Percentiles rank a stretch among this genome's conserved stretches.
phyloP scores from a whole-genome alignment of 768 basidiomycete genomes.

The Cystobasidium tubakii region DNA sequence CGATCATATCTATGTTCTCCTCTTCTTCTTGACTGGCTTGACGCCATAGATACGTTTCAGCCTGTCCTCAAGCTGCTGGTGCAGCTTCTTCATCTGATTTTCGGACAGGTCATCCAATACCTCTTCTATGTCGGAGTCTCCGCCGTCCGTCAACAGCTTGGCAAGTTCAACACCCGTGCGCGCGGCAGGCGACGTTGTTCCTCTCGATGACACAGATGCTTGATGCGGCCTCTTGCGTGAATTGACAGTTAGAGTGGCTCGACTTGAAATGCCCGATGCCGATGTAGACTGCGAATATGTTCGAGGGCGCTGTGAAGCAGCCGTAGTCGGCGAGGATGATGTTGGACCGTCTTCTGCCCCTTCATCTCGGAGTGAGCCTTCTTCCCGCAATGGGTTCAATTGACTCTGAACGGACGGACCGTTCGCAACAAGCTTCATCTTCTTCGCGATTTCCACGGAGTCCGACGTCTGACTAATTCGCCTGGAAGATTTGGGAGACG shows the following conservation, averaged over 20 bases:
- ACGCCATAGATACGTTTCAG: not conserved
- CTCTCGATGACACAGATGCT: not conserved
- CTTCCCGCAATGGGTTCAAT: not conserved
- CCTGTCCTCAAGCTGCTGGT: not conserved
- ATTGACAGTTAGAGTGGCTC: not conserved
- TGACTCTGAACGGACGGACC: not conserved
- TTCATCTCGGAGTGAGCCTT: not conserved
- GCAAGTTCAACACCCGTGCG: not conserved
- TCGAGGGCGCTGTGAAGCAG: not conserved
- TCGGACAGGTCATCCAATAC: not conserved
- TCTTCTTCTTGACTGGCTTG: slow-evolving; percentile 10
- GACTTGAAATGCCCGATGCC: not conserved
- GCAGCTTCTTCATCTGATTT: slow-evolving; percentile 13
- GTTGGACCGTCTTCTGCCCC: not conserved
- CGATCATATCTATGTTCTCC: not conserved
- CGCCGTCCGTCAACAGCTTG: not conserved
- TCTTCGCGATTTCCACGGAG: not conserved
- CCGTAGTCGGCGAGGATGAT: not conserved
- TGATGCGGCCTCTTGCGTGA: not conserved
- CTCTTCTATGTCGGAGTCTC: not conserved
- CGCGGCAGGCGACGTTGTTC: not conserved
- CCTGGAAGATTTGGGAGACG: not conserved
- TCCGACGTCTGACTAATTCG: not conserved
- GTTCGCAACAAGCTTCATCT: not conserved
- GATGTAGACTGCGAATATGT: not conserved